Evolutionary conservation across 2,329 filamentous ascomycete species (phyloP).

Genomic region (Clarireedia hainanense): DNA sequence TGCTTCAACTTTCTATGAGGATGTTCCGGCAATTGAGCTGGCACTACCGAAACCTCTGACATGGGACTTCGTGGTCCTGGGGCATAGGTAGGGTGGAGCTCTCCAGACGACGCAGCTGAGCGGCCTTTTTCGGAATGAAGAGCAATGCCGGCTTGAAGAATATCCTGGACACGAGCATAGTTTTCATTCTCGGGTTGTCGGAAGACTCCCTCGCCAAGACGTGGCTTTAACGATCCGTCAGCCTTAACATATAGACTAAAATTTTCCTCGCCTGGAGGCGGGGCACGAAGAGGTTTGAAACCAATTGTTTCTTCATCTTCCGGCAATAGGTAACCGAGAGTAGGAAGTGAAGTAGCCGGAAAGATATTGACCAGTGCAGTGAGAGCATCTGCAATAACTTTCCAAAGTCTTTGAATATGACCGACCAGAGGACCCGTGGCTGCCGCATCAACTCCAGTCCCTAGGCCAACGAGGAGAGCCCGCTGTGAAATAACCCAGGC

Average conservation of each 20-base stretch:
- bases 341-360: slow-evolving; percentile 45
- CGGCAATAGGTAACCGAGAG: slow-evolving; percentile 55
- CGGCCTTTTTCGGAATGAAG: slow-evolving; percentile 42
- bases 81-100: slow-evolving; percentile 40
- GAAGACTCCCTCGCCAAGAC: slow-evolving; percentile 40
- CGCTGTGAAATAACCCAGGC: slow-evolving; percentile 55
- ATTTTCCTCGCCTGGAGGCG: slow-evolving; percentile 37
- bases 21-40: not conserved
- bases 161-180: slow-evolving; percentile 56
- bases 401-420: slow-evolving; percentile 56
- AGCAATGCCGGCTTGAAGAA: slow-evolving; percentile 53
- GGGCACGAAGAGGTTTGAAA: slow-evolving; percentile 48
- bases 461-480: slow-evolving; percentile 37
- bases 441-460: not conserved
- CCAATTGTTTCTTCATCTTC: slow-evolving; percentile 61
- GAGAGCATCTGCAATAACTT: slow-evolving; percentile 53
- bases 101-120: slow-evolving; percentile 34
- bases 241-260: slow-evolving; percentile 39
- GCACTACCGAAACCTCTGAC: not conserved
- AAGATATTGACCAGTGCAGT: slow-evolving; percentile 53
- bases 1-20: not conserved
- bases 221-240: slow-evolving; percentile 37
- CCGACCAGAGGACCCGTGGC: slow-evolving; percentile 41
- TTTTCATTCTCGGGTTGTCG: slow-evolving; percentile 55
- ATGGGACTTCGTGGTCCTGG: not conserved